Conservation (phyloP, 495 filamentous ascomycete genomes). For the Neurospora sp. region DNA sequence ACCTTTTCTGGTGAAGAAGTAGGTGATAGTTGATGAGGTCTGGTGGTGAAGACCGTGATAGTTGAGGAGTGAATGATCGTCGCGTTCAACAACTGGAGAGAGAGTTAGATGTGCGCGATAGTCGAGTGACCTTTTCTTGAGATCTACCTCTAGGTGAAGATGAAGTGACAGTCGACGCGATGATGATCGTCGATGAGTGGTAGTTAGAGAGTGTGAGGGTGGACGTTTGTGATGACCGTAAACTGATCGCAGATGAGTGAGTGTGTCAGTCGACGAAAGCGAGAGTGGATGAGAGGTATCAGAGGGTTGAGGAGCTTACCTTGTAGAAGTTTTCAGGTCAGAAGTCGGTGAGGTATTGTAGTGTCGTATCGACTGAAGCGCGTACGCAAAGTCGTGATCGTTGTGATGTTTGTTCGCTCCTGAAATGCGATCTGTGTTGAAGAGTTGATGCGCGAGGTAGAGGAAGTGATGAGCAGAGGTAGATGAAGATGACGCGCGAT, state of each 20-base stretch:
- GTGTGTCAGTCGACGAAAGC: background rate
- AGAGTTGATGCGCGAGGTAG: background rate
- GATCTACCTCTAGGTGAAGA: background rate
- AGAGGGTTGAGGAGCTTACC: background rate
- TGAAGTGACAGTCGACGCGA: background rate
- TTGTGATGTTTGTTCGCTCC: background rate
- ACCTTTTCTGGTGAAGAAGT: background rate
- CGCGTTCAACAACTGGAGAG: background rate
- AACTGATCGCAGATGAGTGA: background rate
- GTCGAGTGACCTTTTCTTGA: background rate
- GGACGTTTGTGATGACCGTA: background rate
- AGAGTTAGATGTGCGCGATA: background rate
- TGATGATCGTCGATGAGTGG: background rate
- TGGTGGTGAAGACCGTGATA: background rate
- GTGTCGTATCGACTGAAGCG: background rate
- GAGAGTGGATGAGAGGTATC: background rate
- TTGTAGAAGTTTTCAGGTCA: background rate
- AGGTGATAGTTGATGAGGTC: background rate
- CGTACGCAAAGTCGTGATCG: background rate
- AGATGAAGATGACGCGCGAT: background rate
- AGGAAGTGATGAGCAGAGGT: background rate
- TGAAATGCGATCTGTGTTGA: too few relatives aligned
- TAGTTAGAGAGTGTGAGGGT: background rate
- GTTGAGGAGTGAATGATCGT: background rate
- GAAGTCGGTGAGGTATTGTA: background rate